Evolutionary conservation across 2,329 filamentous ascomycete species (phyloP).

Genomic region (Pseudogymnoascus sp.): DNA sequence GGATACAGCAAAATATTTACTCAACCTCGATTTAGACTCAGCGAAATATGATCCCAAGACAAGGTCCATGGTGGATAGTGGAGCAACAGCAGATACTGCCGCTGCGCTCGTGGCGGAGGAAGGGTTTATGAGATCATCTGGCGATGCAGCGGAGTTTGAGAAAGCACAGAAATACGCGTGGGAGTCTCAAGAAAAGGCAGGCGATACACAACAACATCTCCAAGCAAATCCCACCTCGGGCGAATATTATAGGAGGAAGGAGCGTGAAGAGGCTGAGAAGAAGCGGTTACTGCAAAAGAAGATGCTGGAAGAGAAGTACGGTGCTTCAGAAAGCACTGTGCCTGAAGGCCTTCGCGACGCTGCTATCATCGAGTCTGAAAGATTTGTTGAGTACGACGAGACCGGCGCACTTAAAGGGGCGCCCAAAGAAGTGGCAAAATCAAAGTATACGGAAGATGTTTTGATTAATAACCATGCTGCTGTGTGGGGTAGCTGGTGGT

Average conservation of each 20-base stretch:
- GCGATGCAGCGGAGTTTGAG: constrained; percentile 89
- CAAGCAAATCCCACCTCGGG: constrained; percentile 96
- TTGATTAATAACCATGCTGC: constrained; percentile 83
- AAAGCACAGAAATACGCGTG: constrained; percentile 83
- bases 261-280: constrained; percentile 62
- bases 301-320: constrained; percentile 73
- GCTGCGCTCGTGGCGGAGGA: constrained; percentile 84
- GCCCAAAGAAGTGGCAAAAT: constrained; percentile 66
- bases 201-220: constrained; percentile 73
- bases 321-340: constrained; percentile 52
- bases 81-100: constrained; percentile 70
- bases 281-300: constrained; percentile 62
- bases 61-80: constrained; percentile 77
- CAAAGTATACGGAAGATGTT: constrained; percentile 87
- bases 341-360: constrained; percentile 57
- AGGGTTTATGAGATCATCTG: constrained; percentile 79
- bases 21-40: constrained; percentile 91
- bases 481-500: constrained; percentile 98
- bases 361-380: constrained; percentile 71
- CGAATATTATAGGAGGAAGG: constrained; percentile 73
- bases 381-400: constrained; percentile 91
- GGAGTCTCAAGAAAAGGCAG: constrained; percentile 82
- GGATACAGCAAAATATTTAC: constrained; percentile 92
- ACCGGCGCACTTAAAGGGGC: constrained; percentile 82
- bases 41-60: constrained; percentile 98